A percentile compares a stretch with the other conserved stretches of the same genome.
Evolutionary conservation across 1,284 basidiomycete genomes (phyloP).

Genomic region (Boletellus sp.): DNA sequence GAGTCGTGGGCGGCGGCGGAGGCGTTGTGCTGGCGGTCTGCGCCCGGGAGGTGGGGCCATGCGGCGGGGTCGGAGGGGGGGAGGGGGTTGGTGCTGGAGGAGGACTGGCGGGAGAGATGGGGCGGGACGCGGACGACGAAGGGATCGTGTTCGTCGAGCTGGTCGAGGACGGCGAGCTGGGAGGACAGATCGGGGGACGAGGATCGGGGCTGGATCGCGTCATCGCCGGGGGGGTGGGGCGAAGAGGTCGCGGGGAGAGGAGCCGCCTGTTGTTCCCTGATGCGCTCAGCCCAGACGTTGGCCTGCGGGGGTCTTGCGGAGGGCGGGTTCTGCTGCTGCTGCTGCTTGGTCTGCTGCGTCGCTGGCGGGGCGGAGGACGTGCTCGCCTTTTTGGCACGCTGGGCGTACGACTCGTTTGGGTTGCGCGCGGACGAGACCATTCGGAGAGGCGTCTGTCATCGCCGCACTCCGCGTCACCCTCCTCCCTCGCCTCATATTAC

Average conservation of each 20-base stretch:
- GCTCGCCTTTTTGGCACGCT: slow-evolving; percentile 51
- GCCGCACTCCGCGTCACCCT: slow-evolving; percentile 28
- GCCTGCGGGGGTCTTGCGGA: slow-evolving; percentile 17
- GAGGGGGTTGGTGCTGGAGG: slow-evolving; percentile 24
- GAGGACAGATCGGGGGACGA: slow-evolving; percentile 16
- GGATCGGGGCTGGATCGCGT: slow-evolving; percentile 26
- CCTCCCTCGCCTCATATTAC: slow-evolving; percentile 9
- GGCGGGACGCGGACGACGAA: slow-evolving; percentile 42
- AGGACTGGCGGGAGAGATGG: slow-evolving; percentile 28
- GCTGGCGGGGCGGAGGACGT: slow-evolving; percentile 1
- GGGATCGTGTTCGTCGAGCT: slow-evolving; percentile 38
- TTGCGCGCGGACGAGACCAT: slow-evolving; percentile 41
- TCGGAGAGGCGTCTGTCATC: slow-evolving; percentile 22
- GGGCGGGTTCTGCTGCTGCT: neutral
- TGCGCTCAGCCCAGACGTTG: slow-evolving; percentile 31
- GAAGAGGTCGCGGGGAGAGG: slow-evolving; percentile 13
- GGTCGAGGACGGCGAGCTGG: slow-evolving; percentile 26
- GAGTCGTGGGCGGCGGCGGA: slow-evolving; percentile 47
- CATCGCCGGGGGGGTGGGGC: slow-evolving; percentile 15
- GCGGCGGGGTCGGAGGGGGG: slow-evolving; percentile 27
- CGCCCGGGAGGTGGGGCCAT: slow-evolving; percentile 21
- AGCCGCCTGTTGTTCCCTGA: slow-evolving; percentile 25
- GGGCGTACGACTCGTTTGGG: slow-evolving; percentile 53
- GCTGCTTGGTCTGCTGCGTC: slow-evolving; percentile 2
- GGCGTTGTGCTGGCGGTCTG: slow-evolving; percentile 33